Base-by-base conservation (phyloP, 2,329 filamentous ascomycete species). In the Pseudogymnoascus sp. region DNA sequence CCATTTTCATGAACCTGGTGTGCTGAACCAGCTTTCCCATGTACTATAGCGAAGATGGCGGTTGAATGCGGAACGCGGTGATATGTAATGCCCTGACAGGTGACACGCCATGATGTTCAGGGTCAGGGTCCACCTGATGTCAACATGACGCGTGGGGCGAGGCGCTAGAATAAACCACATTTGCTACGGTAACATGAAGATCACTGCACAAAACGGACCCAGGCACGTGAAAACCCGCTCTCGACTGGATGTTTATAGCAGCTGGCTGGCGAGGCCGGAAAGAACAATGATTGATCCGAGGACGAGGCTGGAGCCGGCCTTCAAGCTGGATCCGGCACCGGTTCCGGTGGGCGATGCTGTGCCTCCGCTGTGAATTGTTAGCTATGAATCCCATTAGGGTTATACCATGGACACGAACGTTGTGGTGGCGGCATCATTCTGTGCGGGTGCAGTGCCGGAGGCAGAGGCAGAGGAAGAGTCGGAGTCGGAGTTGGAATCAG, bases 401-500 rank as follows among this genome's bases (percentile, higher is more conserved):
- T 56, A 19, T 33, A 7, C 10, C n/a, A 56, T 59, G 41, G 43
- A 14, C 24, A 60, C 61, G 12, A 60, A 62, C 61, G 61, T 62
- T 28, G 62, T 35, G 53, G 28, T 33, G 50, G 62, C 10, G 41
- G 63, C 53, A 43, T 63, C 59, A 43, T 64, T 56, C 8, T 6
- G 64, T 16, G 63, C 41, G 19, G 59, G 66, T n/a, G 63, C 63
- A 50, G 63, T 60, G 8, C 46, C 24, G 26, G 61, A 63, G 28
- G 43, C 61, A 60, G 66, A 61, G 46, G 16, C 56, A 8, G 65
- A 65, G 28, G 1, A 4, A 10, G 64, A 63, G 22, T 60, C 26
- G 5, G 61, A 65, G n/a, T 61, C 35, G n/a, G 62, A 63, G n/a
- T 22, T 26, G 26, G 61, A 63, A 22, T 35, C 61, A 56, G 66